Evolutionary conservation across 2,329 filamentous ascomycete genomes (phyloP).

Genomic region (Talaromyces sp.): DNA sequence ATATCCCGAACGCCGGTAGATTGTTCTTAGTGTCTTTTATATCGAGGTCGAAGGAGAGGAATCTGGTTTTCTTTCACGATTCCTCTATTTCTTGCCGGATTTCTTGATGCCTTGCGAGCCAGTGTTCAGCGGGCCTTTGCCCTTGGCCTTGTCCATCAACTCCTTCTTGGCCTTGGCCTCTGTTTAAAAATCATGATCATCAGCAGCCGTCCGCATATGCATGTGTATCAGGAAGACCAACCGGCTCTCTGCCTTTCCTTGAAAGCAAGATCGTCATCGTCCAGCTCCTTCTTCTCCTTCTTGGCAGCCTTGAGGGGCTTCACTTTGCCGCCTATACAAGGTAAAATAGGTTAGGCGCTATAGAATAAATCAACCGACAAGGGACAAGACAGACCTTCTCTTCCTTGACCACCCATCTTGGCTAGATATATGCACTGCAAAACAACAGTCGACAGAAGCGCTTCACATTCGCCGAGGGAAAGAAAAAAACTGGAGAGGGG

Average conservation of each 20-base stretch:
- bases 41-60: neutral
- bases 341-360: conserved; percentile 15
- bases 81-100: conserved; percentile 86
- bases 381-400: conserved; percentile 50
- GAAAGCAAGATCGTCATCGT: conserved; percentile 81
- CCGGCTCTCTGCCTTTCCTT: conserved; percentile 79
- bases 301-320: conserved; percentile 86
- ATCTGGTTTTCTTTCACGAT: neutral
- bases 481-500: conserved; percentile 13
- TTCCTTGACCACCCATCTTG: conserved; percentile 61
- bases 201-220: neutral
- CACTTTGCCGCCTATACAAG: conserved; percentile 64
- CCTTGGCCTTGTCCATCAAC: conserved; percentile 71
- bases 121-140: conserved; percentile 82
- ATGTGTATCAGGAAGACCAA: conserved; percentile 40
- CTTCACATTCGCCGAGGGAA: conserved; percentile 12
- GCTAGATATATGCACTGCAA: neutral
- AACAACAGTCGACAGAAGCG: neutral
- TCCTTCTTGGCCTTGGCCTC: conserved; percentile 85
- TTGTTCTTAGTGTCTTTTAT: neutral
- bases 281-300: conserved; percentile 75
- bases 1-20: neutral
- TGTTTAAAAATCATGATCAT: conserved; percentile 24
- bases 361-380: neutral
- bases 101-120: conserved; percentile 93